Conservation (phyloP, 1,139 yeast genomes). For the Hemisphaericaspora xylanilytica region DNA sequence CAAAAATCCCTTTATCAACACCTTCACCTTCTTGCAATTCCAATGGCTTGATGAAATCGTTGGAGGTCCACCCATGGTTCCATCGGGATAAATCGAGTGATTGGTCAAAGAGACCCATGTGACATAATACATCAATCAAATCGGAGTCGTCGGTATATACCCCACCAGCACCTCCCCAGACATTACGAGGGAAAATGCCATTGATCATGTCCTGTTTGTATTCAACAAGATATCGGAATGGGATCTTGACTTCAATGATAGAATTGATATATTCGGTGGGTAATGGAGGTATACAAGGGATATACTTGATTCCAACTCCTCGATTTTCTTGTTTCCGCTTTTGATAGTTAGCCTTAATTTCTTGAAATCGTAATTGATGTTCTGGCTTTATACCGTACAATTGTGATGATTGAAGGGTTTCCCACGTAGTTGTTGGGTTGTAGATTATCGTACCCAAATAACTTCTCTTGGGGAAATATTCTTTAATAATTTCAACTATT, state of each 20-base stretch:
- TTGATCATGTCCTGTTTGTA: conserved; percentile 25
- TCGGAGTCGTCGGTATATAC: conserved; percentile 94
- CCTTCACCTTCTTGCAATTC: conserved; percentile 7
- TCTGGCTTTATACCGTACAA: conserved; percentile 38
- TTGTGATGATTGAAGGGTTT: conserved; percentile 35
- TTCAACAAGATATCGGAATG: conserved; percentile 37
- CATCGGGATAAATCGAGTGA: conserved; percentile 31
- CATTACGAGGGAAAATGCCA: conserved; percentile 60
- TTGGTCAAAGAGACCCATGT: conserved; percentile 58
- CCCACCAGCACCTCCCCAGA: conserved; percentile 85
- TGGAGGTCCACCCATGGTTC: conserved; percentile 29
- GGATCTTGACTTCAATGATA: conserved; percentile 63
- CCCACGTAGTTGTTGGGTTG: conserved; percentile 53
- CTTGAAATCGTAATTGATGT: conserved; percentile 30
- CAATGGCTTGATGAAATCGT: conserved; percentile 28
- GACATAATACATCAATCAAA: conserved; percentile 68
- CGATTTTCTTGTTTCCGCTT: conserved; percentile 18
- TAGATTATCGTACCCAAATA: conserved; percentile 64
- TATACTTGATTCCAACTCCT: conserved; percentile 21
- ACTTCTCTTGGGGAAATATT: conserved; percentile 46
- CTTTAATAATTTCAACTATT: conserved; percentile 43
- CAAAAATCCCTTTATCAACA: conserved; percentile 29
- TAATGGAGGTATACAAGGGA: conserved; percentile 47
- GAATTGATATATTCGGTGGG: conserved; percentile 55
- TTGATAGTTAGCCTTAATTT: conserved; percentile 27